Base-by-base conservation (phyloP, 768 basidiomycete species). In the Pulveroboletus sp. region DNA sequence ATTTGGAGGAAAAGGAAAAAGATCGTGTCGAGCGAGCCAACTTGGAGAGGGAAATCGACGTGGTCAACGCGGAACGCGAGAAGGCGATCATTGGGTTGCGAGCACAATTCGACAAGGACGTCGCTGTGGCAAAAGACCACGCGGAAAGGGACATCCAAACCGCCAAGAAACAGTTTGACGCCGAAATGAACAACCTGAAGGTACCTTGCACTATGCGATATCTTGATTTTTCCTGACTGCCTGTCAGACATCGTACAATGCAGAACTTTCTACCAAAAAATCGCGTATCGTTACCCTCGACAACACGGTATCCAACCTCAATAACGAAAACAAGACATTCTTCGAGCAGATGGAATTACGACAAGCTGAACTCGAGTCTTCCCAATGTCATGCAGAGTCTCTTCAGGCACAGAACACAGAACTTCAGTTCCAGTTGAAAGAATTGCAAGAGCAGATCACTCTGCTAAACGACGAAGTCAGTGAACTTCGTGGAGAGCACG, bases 361-460 rank as follows among this genome's bases (percentile, higher is more conserved):
- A 26, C 92, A 95, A 65, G 93, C 89, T 14, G 94, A 97, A 61
- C 68, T 88, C 11, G 96, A 99, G 68, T 86, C 89, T 2, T 81
- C 84, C 5, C 83, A 85, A 54, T 81, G 80, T 5, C 83, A 88
- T 55, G 73, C 85, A 2, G 90, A 93, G 56, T 78, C 78, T 1
- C 68, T 93, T 17, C 82, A 88, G 57, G 82, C 82, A 41, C 86
- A 89, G 59, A 85, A 83, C 40, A 82, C 84, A 3, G 96, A 99
- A 63, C 72, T 90, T 26, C 82, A 91, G 58, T 94, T 87, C 67
- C 92, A 93, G 61, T 71, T 94, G 0, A 82, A 86, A 32, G 93
- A 97, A 68, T 68, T 82, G 1, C 77, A 79, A 31, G 92, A 95
- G 42, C 84, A 86, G 3, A 68, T 82, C 27, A 73, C 78, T 3